Percentiles rank a stretch among this genome's conserved stretches.
Conservation (phyloP, 768 basidiomycete species). For the Steccherinum ochraceum region DNA sequence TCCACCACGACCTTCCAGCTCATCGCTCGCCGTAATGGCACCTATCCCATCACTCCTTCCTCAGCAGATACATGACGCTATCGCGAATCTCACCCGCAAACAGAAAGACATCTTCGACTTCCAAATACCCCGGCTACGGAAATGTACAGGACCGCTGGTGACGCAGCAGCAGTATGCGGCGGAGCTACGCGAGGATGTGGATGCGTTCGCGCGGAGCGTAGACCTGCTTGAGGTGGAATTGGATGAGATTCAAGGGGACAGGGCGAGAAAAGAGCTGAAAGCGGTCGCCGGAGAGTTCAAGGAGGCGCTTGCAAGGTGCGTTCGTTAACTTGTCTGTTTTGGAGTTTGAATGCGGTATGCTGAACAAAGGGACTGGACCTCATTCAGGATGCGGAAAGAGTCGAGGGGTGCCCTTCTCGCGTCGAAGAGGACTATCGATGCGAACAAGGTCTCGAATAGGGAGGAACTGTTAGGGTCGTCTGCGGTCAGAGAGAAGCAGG, state of each 20-base stretch:
- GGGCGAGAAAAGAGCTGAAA: slow-evolving; percentile 41
- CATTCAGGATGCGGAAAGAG: slow-evolving; percentile 53
- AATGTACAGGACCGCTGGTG: slow-evolving; percentile 62
- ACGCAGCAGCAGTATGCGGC: slow-evolving; percentile 69
- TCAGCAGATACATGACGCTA: slow-evolving; percentile 41
- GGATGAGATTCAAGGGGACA: slow-evolving; percentile 64
- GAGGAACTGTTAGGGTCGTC: slow-evolving; percentile 64
- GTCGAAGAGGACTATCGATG: slow-evolving; percentile 72
- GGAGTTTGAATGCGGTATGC: not conserved
- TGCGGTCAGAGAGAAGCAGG: slow-evolving; percentile 40
- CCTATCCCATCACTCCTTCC: slow-evolving; percentile 53
- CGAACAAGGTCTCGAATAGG: slow-evolving; percentile 47
- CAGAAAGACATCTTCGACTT: slow-evolving; percentile 58
- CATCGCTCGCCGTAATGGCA: slow-evolving; percentile 57
- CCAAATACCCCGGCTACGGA: slow-evolving; percentile 69
- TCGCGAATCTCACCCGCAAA: slow-evolving; percentile 48
- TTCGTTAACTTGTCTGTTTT: not conserved
- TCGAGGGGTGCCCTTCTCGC: slow-evolving; percentile 61
- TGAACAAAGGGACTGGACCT: too few species aligned
- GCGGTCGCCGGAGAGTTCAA: slow-evolving; percentile 44
- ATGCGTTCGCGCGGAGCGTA: slow-evolving; percentile 52
- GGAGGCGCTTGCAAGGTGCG: slow-evolving; percentile 45
- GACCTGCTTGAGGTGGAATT: slow-evolving; percentile 72
- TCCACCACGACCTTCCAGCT: too few species aligned
- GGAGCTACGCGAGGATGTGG: slow-evolving; percentile 74